Evolutionary conservation across 2,329 filamentous ascomycete species (phyloP), one percentile per base, ranked within the genome.

Genomic region (Alternaria tenuissima): DNA sequence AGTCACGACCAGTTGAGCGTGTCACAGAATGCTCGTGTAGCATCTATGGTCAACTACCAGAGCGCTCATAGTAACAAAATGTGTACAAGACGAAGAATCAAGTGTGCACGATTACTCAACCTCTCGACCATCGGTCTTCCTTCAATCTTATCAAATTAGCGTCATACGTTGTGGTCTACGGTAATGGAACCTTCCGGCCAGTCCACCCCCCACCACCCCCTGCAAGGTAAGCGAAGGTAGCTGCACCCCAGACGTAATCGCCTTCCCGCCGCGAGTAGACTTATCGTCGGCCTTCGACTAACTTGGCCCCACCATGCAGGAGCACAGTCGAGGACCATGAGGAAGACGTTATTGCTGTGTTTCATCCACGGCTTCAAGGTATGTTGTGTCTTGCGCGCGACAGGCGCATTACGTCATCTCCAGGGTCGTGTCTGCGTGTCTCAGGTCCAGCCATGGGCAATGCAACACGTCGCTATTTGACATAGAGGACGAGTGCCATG

Each of bases 301-400:
- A 34, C 46, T 53, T 59, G 36, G 60, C 62, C 62, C 64, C 59
- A 60, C 64, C 56, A 78, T 78, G 76, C 70, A 74, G 76, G 74
- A 71, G 70, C 68, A 74, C 53, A 70, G 71, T 66, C 67, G 57
- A 62, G 66, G 67, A 86, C 79, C 61, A 89, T 89, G 86, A 91
- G 90, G 83, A 93, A 92, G 81, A 95, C 91, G 59, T 80, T 96
- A 38, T 80, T 96, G 39, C 81, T 96, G 61, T 91, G 91, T 75
- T 95, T 95, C 78, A 92, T 95, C 62, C 92, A 96, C 79, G 92
- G 92, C 76, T 96, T 96, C 86, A 93, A 95, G 85, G 87, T 88
- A 72, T 42, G 70, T 26, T 51, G 20, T 51, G 20, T 14, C 88
- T 71, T 42, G 69, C 32, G 32, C 24, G 30, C 28, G n/a, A 30